A percentile compares a stretch with the other conserved stretches of the same genome.
Conservation (phyloP, 495 filamentous ascomycete species). For the Cairneyella variabilis region DNA sequence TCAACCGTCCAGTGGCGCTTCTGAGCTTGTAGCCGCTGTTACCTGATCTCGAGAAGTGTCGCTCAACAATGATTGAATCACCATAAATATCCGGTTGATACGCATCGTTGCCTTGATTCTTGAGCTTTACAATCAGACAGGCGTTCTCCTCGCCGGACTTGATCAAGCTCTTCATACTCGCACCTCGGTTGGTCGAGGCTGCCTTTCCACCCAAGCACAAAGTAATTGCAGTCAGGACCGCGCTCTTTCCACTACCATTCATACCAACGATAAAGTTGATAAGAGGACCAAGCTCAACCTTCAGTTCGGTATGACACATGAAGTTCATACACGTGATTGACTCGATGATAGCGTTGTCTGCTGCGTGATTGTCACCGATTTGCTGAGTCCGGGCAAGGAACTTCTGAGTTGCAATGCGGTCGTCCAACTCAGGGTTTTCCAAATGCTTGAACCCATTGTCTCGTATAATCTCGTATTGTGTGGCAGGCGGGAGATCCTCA, state of each 20-base stretch:
- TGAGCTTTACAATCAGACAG: constrained; percentile 67
- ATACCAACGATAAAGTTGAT: constrained; percentile 98
- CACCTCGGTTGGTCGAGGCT: constrained; percentile 92
- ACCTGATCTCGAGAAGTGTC: constrained; percentile 76
- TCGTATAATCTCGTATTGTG: constrained; percentile 47
- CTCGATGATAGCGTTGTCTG: constrained; percentile 82
- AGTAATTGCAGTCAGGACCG: constrained; percentile 90
- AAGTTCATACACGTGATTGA: constrained; percentile 84
- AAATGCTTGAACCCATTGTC: constrained; percentile 51
- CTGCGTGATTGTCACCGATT: constrained; percentile 63
- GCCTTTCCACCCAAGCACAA: constrained; percentile 93
- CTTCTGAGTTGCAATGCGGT: constrained; percentile 68
- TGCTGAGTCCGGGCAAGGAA: constrained; percentile 55
- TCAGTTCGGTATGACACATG: constrained; percentile 85
- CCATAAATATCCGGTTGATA: constrained; percentile 83
- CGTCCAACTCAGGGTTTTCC: constrained; percentile 51
- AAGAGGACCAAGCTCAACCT: constrained; percentile 78
- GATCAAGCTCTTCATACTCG: constrained; percentile 85
- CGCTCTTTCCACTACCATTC: constrained; percentile 99
- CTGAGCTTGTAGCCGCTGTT: constrained; percentile 86
- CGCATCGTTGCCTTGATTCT: constrained; percentile 80
- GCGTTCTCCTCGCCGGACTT: constrained; percentile 75
- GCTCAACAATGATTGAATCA: constrained; percentile 82
- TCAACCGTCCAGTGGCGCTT: constrained; percentile 58
- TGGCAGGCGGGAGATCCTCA: constrained; percentile 18